A percentile compares a stretch with the other conserved stretches of the same genome.
Conservation (phyloP, 352 stramenopile species). For the Phytophthora colocasiae region DNA sequence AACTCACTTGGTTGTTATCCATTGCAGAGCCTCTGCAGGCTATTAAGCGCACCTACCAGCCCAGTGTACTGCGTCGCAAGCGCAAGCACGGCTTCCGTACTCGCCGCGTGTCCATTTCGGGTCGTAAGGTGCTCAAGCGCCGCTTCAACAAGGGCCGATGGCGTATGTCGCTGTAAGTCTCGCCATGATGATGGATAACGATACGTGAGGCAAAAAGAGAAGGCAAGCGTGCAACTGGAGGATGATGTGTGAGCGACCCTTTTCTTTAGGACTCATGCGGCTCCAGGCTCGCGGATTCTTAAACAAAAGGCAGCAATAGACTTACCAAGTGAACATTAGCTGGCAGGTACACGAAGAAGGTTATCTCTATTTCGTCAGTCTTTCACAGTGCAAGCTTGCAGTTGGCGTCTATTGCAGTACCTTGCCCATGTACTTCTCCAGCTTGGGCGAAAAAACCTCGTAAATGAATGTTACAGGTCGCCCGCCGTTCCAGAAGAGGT, state of each 20-base stretch:
- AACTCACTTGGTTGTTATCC: conserved; percentile 3
- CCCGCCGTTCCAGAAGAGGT: conserved; percentile 87
- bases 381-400: conserved; percentile 2
- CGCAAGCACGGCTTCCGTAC: conserved; percentile 88
- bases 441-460: conserved; percentile 84
- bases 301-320: conserved; percentile 37
- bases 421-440: conserved; percentile 84
- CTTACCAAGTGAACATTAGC: conserved; percentile 32
- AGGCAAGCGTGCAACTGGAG: conserved; percentile 7
- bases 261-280: conserved; percentile 2
- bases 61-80: conserved; percentile 86
- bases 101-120: conserved; percentile 76
- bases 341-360: conserved; percentile 4
- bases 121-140: conserved; percentile 81
- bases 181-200: conserved; percentile 19
- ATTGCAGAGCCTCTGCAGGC: conserved; percentile 70
- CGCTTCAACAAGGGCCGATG: conserved; percentile 85
- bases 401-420: conserved; percentile 43
- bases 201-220: conserved; percentile 11
- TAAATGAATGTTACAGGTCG: conserved; percentile 88
- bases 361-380: conserved; percentile 25
- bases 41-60: conserved; percentile 89
- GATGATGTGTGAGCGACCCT: conserved; percentile 13
- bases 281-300: not conserved
- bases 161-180: conserved; percentile 82